Evolutionary conservation across 805 yeast genomes (phyloP), one percentile per base, ranked within the genome.

Genomic region (Schizosaccharomyces lindneri): DNA sequence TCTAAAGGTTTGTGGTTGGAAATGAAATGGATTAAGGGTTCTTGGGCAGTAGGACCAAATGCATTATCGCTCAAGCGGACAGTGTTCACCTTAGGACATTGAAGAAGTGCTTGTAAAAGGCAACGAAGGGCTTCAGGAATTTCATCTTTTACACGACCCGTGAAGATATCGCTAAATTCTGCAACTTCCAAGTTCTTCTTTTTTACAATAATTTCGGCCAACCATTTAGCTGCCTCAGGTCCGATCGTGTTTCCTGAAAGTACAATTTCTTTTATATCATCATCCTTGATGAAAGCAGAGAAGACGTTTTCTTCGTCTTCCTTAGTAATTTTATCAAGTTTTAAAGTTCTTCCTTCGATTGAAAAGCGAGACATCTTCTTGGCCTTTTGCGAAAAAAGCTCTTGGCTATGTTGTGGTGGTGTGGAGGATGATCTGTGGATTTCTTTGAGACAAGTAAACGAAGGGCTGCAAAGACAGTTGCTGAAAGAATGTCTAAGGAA

Each of bases 191-290:
- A 74, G 63, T 80, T 75, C 69, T 63, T 61, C 68, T 68, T 67
- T 72, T 70, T 59, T 62, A 63, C 75, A 65, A 64, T 82, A 9
- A 80, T 77, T 57, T 78, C 75, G 48, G 90, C 86, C 60, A 93
- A 73, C 31, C 79, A 78, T 67, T 79, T 76, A 43, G 95, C 85
- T 4, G 97, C 95, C 57, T 82, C 95, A 63, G 88, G 83, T 63
- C 97, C 96, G 65, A 89, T 81, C 39, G 98, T 89, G 74, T 90
- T 93, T 65, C 99, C 99, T 6, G 89, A 82, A 63, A 93, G 76
- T 71, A 87, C 94, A 55, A 89, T 75, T 67, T 79, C 81, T 48
- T 77, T 79, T 76, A 74, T 63, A 63, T 70, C 63, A 6, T 60
- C 64, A 43, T 63, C 51, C 48, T 62, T 64, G 46, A 67, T 68